Percentiles rank a stretch among this genome's conserved stretches.
Evolutionary conservation across 768 basidiomycete genomes (phyloP).

Genomic region (Tephrocybe sp.): DNA sequence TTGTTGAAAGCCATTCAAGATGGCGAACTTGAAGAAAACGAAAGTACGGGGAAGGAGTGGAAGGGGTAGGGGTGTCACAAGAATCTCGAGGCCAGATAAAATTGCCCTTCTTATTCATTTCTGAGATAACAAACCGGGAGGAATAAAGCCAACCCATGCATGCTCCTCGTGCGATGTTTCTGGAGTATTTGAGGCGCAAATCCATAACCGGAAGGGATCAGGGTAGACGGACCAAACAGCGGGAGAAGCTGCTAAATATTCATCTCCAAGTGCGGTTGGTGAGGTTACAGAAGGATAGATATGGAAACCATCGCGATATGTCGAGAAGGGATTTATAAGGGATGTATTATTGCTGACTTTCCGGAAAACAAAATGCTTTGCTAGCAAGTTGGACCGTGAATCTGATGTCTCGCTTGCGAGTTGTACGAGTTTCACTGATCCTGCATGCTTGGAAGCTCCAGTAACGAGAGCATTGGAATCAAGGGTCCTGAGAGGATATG

Average conservation of each 20-base stretch:
- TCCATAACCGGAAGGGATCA: neutral
- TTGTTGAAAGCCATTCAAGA: slow-evolving; percentile 8
- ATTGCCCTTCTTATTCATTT: slow-evolving; percentile 8
- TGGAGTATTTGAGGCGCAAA: neutral
- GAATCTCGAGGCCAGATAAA: neutral
- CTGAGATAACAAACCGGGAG: neutral
- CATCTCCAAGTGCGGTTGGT: neutral
- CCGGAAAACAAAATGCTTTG: too few species aligned
- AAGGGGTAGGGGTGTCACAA: slow-evolving; percentile 5
- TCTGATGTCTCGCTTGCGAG: too few species aligned
- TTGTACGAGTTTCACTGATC: too few species aligned
- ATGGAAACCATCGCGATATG: neutral
- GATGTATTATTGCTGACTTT: too few species aligned
- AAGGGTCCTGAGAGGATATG: too few species aligned
- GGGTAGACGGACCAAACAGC: slow-evolving; percentile 3
- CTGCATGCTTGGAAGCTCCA: too few species aligned
- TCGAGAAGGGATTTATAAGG: neutral
- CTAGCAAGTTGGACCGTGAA: too few species aligned
- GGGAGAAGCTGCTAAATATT: neutral
- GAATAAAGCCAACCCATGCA: slow-evolving; percentile 1
- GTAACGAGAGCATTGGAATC: too few species aligned
- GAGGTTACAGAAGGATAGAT: neutral
- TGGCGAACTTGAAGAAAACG: neutral
- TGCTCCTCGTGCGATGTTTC: slow-evolving; percentile 1
- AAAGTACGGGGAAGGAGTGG: neutral